phyloP scores from a whole-genome alignment of 2,329 filamentous ascomycete genomes.

The Sporothrix humicola region DNA sequence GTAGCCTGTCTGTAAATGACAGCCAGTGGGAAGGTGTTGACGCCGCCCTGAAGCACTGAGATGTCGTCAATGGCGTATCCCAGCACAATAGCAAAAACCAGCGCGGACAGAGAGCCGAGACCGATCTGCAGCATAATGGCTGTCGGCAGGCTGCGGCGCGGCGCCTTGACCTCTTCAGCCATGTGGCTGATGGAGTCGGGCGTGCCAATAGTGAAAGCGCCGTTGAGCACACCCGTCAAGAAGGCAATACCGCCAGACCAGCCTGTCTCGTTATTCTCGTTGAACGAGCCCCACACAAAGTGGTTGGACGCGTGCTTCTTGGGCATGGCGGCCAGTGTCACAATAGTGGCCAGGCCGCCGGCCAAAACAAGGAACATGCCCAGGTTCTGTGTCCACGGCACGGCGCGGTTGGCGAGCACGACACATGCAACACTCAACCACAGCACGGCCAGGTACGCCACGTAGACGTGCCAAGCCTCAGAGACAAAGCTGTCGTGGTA shows the following conservation, averaged over 20 bases:
- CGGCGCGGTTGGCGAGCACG: constrained; percentile 61
- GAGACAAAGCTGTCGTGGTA: constrained; percentile 61
- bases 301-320: constrained; percentile 54
- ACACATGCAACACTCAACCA: constrained; percentile 59
- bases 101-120: constrained; percentile 55
- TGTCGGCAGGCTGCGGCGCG: constrained; percentile 55
- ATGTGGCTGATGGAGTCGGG: constrained; percentile 68
- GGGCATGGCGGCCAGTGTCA: constrained; percentile 61
- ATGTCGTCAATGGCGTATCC: constrained; percentile 64
- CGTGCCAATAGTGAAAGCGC: constrained; percentile 67
- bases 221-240: constrained; percentile 68
- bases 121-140: constrained; percentile 57
- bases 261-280: constrained; percentile 57
- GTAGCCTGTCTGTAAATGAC: constrained; percentile 67
- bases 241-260: constrained; percentile 67
- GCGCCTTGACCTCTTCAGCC: constrained; percentile 63
- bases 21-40: constrained; percentile 64
- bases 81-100: constrained; percentile 56
- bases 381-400: constrained; percentile 58
- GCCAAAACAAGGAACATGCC: constrained; percentile 62
- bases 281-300: constrained; percentile 60
- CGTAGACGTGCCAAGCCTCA: constrained; percentile 64
- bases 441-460: constrained; percentile 61
- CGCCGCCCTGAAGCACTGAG: constrained; percentile 55
- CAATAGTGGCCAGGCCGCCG: constrained; percentile 59